Evolutionary conservation across 2,329 filamentous ascomycete genomes (phyloP).

Genomic region (Alternaria infectoria): DNA sequence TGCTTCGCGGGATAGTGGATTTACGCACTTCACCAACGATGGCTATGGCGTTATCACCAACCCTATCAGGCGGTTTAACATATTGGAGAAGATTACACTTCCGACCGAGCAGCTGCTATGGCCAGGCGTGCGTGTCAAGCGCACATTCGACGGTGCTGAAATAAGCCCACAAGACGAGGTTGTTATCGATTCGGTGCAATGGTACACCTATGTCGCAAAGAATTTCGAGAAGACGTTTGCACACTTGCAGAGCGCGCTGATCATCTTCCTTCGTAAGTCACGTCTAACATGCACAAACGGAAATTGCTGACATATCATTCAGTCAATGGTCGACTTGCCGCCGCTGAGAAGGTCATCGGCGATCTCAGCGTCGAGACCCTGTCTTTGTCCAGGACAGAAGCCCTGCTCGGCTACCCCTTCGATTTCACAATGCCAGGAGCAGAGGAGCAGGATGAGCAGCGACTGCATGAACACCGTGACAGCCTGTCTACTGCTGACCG

Average conservation of each 20-base stretch:
- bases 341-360: slow-evolving; percentile 61
- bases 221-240: slow-evolving; percentile 65
- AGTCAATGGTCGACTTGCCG: slow-evolving; percentile 59
- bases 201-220: slow-evolving; percentile 79
- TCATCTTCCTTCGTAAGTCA: slow-evolving; percentile 81
- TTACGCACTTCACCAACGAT: slow-evolving; percentile 30
- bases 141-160: slow-evolving; percentile 65
- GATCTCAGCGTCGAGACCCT: slow-evolving; percentile 59
- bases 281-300: background rate
- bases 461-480: slow-evolving; percentile 27
- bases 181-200: slow-evolving; percentile 81
- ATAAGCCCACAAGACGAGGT: slow-evolving; percentile 71
- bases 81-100: slow-evolving; percentile 58
- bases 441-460: slow-evolving; percentile 36
- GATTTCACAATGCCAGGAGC: slow-evolving; percentile 37
- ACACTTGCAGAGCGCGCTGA: slow-evolving; percentile 75
- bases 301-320: slow-evolving; percentile 21
- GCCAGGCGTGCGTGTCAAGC: slow-evolving; percentile 68
- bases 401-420: slow-evolving; percentile 49
- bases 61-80: slow-evolving; percentile 45
- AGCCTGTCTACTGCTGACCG: slow-evolving; percentile 25
- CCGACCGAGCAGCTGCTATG: slow-evolving; percentile 49
- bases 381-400: slow-evolving; percentile 50
- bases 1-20: slow-evolving; percentile 34
- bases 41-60: slow-evolving; percentile 29